These are phyloP conservation scores for Elaeis oleifera DNA, from an alignment of 202 grass and related monocot species.

Conservation along the genomic window DNA sequence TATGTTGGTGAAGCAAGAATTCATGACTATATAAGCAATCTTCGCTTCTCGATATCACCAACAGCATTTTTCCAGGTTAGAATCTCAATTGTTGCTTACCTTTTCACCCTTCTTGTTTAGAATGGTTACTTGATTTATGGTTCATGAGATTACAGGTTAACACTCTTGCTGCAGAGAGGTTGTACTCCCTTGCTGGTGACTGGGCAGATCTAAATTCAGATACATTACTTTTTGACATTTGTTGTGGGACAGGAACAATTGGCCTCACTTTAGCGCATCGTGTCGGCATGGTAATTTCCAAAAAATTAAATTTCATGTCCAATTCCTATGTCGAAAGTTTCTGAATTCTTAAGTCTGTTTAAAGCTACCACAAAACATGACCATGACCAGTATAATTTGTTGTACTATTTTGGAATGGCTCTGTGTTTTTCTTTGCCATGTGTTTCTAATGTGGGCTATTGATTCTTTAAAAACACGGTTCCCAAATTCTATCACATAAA, in stretches of 20 bases:
- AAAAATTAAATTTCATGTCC: background rate
- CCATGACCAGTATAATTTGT: too few species aligned
- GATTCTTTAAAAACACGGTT: too few species aligned
- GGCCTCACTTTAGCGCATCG: slow-evolving; percentile 78
- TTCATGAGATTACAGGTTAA: slow-evolving; percentile 65
- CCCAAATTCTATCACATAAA: too few species aligned
- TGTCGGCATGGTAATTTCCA: slow-evolving; percentile 68
- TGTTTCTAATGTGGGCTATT: too few species aligned
- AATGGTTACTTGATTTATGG: slow-evolving; percentile 24
- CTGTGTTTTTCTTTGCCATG: too few species aligned
- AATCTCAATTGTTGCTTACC: background rate
- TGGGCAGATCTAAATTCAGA: slow-evolving; percentile 84
- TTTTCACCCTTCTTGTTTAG: slow-evolving; percentile 9
- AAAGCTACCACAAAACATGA: too few species aligned
- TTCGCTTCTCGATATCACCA: slow-evolving; percentile 87
- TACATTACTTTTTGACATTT: slow-evolving; percentile 94
- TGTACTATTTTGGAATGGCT: too few species aligned
- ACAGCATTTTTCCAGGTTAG: slow-evolving; percentile 97
- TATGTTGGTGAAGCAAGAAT: slow-evolving; percentile 58
- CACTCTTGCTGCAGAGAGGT: slow-evolving; percentile 87
- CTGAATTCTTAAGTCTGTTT: too few species aligned
- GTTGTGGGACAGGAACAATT: slow-evolving; percentile 98
- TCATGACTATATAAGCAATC: slow-evolving; percentile 81
- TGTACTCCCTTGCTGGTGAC: slow-evolving; percentile 83
- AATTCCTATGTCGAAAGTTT: too few species aligned